Percentiles rank a stretch among this genome's conserved stretches.
Conservation (phyloP, 148 eudicot species). For the Rhododendron mucronatum region DNA sequence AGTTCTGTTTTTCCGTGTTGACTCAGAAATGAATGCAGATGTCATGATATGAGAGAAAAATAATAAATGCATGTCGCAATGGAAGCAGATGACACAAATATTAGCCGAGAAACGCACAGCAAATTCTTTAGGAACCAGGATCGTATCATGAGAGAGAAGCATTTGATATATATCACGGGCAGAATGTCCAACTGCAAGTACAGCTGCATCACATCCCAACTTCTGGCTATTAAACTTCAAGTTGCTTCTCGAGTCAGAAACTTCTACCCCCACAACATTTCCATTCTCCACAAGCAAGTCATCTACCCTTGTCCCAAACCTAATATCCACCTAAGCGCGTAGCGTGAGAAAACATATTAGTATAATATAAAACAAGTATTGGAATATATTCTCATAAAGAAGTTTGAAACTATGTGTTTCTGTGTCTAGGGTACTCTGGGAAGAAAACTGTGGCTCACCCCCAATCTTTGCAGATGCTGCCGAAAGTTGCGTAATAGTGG, state of each 20-base stretch:
- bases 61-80: neutral
- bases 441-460: slow-evolving; percentile 46
- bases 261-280: slow-evolving; percentile 60
- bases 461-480: slow-evolving; percentile 69
- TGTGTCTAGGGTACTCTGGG: neutral
- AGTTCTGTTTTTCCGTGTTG: neutral
- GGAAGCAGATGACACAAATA: neutral
- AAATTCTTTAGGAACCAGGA: slow-evolving; percentile 80
- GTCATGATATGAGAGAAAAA: neutral
- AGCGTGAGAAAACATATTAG: neutral
- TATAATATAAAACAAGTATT: neutral
- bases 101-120: slow-evolving; percentile 48
- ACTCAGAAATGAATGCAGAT: neutral
- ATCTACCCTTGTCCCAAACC: slow-evolving; percentile 89
- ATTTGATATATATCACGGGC: slow-evolving; percentile 92
- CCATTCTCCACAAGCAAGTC: slow-evolving; percentile 70
- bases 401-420: slow-evolving; percentile 2
- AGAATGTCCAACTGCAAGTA: slow-evolving; percentile 97
- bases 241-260: slow-evolving; percentile 55
- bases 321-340: slow-evolving; percentile 62
- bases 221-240: slow-evolving; percentile 33
- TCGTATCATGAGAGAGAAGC: slow-evolving; percentile 77
- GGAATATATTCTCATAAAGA: neutral
- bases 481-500: slow-evolving; percentile 82
- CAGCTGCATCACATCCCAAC: slow-evolving; percentile 76